Evolutionary conservation across 257 asterid genomes (phyloP).

Genomic region (Thymus quinquecostatus): DNA sequence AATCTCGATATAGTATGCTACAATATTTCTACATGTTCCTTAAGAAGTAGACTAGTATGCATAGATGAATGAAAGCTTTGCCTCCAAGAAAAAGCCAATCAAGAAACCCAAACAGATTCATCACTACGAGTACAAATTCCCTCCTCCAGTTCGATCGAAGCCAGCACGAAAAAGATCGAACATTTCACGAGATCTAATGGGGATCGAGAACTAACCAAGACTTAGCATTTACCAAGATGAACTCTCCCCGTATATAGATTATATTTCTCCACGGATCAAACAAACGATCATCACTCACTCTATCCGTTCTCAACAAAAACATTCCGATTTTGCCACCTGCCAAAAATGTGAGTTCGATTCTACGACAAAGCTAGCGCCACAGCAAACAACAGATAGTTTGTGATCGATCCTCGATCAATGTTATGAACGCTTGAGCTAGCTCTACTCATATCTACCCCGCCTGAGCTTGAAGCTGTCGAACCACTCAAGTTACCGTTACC

Average conservation of each 20-base stretch:
- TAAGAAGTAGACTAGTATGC: background rate
- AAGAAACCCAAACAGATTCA: background rate
- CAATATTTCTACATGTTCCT: background rate
- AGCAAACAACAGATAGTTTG: slow-evolving; percentile 35
- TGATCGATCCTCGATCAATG: slow-evolving; percentile 30
- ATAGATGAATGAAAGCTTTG: background rate
- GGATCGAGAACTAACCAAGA: background rate
- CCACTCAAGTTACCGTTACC: slow-evolving; percentile 58
- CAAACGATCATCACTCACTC: background rate
- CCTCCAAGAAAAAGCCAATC: background rate
- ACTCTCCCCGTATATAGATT: background rate
- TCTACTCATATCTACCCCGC: slow-evolving; percentile 44
- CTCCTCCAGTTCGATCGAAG: background rate
- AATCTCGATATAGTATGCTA: too few species aligned
- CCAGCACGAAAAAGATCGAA: background rate
- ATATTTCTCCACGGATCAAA: background rate
- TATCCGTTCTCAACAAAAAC: slow-evolving; percentile 26
- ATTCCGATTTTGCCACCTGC: slow-evolving; percentile 19
- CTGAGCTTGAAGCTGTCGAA: slow-evolving; percentile 35
- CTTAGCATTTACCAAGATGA: slow-evolving; percentile 1
- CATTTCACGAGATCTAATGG: background rate
- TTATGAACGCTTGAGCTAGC: slow-evolving; percentile 23
- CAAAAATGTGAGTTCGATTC: slow-evolving; percentile 20
- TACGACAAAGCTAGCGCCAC: slow-evolving; percentile 34
- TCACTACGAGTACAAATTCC: background rate